Conservation (phyloP, 2,329 filamentous ascomycete species). For the Ceratocystis papillata region DNA sequence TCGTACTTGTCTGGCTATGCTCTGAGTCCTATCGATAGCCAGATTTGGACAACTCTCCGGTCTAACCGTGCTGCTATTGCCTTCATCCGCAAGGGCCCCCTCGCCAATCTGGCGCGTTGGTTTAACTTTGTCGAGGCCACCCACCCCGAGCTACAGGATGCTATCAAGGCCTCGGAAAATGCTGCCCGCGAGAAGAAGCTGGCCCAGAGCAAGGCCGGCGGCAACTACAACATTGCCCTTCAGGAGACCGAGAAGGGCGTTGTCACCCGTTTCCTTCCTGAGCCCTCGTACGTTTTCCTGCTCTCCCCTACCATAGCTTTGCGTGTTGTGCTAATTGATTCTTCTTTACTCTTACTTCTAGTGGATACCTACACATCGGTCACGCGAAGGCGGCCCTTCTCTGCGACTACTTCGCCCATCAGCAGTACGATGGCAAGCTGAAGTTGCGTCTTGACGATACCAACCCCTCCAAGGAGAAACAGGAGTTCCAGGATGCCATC, state of each 20-base stretch:
- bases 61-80: constrained; percentile 75
- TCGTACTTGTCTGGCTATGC: constrained; percentile 76
- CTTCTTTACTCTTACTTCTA: constrained; percentile 26
- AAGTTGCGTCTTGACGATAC: constrained; percentile 94
- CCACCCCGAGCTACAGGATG: constrained; percentile 63
- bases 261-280: constrained; percentile 83
- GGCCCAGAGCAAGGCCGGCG: constrained; percentile 62
- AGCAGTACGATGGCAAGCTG: constrained; percentile 82
- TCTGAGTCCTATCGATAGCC: constrained; percentile 64
- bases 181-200: constrained; percentile 59
- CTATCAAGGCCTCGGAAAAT: constrained; percentile 58
- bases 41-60: constrained; percentile 72
- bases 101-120: constrained; percentile 74
- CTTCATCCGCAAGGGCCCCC: constrained; percentile 65
- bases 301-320: not conserved
- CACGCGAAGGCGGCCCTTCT: constrained; percentile 89
- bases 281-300: constrained; percentile 59
- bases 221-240: constrained; percentile 79
- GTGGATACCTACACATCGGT: constrained; percentile 85
- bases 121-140: constrained; percentile 74
- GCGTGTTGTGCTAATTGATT: not conserved
- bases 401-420: constrained; percentile 94
- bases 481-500: constrained; percentile 90
- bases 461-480: constrained; percentile 93
- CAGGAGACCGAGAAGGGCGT: constrained; percentile 79